Base-by-base conservation (phyloP, 306 rosid species). In the Prunus salicina region DNA sequence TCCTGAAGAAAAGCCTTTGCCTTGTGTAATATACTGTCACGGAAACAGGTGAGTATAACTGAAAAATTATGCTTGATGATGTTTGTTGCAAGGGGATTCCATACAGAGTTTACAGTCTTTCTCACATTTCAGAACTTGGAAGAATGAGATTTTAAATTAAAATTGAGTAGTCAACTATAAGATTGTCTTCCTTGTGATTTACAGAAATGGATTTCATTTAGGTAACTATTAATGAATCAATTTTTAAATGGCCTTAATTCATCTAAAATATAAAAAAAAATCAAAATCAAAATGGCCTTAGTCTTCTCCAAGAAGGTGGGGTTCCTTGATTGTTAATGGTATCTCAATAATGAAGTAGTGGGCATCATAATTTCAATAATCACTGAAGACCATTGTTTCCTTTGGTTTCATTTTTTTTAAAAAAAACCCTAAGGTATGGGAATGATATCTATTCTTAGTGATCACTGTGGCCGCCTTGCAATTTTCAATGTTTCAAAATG, bases 11-110 rank as follows among this genome's bases (percentile, higher is more conserved):
- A 95, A 92, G 90, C 89, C 97, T 80, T 82, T 95, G 70, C 99
- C 99, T 16, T 95, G 99, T 27, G 99, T 95, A 57, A 92, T 95
- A 79, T 95, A 95, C 78, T 92, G 97, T 82, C 99, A 95, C 73
- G 99, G 99, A 77, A 95, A 95, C 92, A 95, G 97, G 99, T 92
- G 74, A 83, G 30, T 34, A 50, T 64, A 71, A 56, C 55, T 76
- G 56, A 41, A 75, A 22, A 22, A 46, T 20, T 53, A 69, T 72
- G 52, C 56, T 58, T 65, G 6, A 34, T 56, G 53, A 20, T 81
- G 67, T 52, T 67, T 69, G 12, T 79, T 68, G 72, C 70, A 64
- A 61, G 64, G 25, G 34, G 50, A 47, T 71, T 58, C 65, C 77
- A 38, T 56, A 12, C 66, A 34, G 47, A 13, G 4, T 32, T 56